Percentiles rank a stretch among this genome's conserved stretches.
These are phyloP conservation scores for Naganishia kalamii DNA, from an alignment of 768 basidiomycete genomes.

Conservation along the genomic window DNA sequence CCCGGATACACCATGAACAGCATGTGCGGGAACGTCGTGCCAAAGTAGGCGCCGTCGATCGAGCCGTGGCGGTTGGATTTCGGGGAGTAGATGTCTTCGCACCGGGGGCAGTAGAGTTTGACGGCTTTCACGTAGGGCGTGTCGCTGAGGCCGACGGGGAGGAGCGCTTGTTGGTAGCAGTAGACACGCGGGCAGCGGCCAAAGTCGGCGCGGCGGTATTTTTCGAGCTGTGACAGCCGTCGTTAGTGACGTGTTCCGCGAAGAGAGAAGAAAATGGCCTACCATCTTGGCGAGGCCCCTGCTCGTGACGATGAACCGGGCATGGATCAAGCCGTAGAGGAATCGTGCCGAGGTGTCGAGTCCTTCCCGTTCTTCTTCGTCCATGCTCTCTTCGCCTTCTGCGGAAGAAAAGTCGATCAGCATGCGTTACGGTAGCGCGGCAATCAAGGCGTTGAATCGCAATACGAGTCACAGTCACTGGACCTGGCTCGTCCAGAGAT, in stretches of 20 bases:
- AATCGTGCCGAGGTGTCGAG: constrained; percentile 89
- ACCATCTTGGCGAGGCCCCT: constrained; percentile 95
- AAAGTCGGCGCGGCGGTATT: constrained; percentile 97
- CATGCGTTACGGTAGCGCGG: not conserved
- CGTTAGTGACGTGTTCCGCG: not conserved
- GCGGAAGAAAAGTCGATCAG: not conserved
- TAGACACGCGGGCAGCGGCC: constrained; percentile 96
- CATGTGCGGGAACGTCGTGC: constrained; percentile 94
- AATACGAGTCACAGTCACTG: too few species aligned
- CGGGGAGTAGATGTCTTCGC: constrained; percentile 96
- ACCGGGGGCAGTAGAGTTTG: constrained; percentile 95
- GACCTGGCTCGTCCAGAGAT: too few species aligned
- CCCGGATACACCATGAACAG: constrained; percentile 94
- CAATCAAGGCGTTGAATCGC: not conserved
- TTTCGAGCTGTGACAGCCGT: constrained; percentile 60
- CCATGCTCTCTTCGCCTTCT: constrained; percentile 78
- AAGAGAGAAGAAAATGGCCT: constrained; percentile 20
- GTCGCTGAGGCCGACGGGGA: constrained; percentile 93
- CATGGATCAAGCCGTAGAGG: constrained; percentile 92
- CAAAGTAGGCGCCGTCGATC: constrained; percentile 98
- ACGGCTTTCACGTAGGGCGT: constrained; percentile 98
- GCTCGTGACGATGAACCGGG: constrained; percentile 92
- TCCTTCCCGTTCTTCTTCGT: constrained; percentile 83
- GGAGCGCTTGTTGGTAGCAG: constrained; percentile 87
- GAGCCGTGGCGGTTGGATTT: constrained; percentile 94